A percentile compares a stretch with the other conserved stretches of the same genome.
phyloP scores from a whole-genome alignment of 2,329 filamentous ascomycete species.

The Podosphaera xanthii region DNA sequence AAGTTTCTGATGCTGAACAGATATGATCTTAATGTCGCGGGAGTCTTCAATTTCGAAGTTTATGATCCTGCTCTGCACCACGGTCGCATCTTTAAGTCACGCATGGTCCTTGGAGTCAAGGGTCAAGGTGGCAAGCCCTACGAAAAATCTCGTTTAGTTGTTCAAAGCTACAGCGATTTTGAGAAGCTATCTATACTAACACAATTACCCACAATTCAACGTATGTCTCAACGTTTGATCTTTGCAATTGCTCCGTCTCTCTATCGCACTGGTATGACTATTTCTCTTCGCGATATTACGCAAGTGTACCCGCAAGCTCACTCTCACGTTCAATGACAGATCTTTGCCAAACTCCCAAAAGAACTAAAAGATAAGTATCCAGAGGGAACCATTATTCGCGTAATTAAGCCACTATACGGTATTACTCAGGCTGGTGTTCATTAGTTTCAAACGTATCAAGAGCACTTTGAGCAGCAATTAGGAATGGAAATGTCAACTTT shows the following conservation, averaged over 20 bases:
- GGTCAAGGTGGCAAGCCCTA: no score
- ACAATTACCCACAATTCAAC: no score
- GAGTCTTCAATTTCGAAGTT: not conserved
- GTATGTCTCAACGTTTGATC: not conserved
- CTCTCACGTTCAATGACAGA: not conserved
- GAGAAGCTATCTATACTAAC: no score
- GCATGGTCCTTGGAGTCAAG: no score
- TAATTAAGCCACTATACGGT: not conserved
- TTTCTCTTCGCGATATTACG: not conserved
- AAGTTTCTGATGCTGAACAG: not conserved
- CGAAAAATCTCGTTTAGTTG: no score
- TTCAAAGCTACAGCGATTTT: no score
- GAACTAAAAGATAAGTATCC: no score
- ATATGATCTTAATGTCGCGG: not conserved
- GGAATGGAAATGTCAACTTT: no score
- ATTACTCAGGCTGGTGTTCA: not conserved
- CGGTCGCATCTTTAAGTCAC: no score
- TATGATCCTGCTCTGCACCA: no score
- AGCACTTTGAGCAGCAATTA: not conserved
- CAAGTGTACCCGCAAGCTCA: not conserved
- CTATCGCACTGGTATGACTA: not conserved
- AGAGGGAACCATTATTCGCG: no score
- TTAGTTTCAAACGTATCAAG: not conserved
- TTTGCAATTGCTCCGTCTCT: not conserved
- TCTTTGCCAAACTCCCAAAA: not conserved